Evolutionary conservation across 768 basidiomycete species (phyloP).

Genomic region (Macrolepiota dolichaula): DNA sequence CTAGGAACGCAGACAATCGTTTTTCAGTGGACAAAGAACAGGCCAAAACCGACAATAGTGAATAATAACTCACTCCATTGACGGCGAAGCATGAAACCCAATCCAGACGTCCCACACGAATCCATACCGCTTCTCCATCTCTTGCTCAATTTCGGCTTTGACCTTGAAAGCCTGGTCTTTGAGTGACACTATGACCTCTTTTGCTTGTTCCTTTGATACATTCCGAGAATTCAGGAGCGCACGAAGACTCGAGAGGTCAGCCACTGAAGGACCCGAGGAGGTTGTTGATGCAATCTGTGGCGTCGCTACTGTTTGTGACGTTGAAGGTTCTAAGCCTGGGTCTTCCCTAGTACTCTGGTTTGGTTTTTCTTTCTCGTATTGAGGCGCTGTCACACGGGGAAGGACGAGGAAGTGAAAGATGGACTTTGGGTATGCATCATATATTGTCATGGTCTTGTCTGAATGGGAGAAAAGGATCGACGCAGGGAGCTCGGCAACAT

Average conservation of each 20-base stretch:
- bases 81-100: conserved; percentile 85
- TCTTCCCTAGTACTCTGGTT: background rate
- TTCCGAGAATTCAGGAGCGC: conserved; percentile 42
- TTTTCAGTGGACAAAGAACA: background rate
- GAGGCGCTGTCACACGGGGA: conserved; percentile 45
- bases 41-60: background rate
- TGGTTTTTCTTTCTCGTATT: background rate
- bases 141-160: conserved; percentile 63
- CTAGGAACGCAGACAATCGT: conserved; percentile 29
- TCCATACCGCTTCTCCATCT: conserved; percentile 75
- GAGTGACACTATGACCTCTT: conserved; percentile 49
- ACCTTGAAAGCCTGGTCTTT: conserved; percentile 53
- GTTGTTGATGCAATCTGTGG: conserved; percentile 2
- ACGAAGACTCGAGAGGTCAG: conserved; percentile 50
- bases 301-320: conserved; percentile 17
- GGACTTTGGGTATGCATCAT: conserved; percentile 78
- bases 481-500: conserved; percentile 51
- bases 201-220: conserved; percentile 47
- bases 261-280: conserved; percentile 20
- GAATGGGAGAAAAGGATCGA: conserved; percentile 60
- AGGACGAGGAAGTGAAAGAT: conserved; percentile 87
- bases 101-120: conserved; percentile 76
- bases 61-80: conserved; percentile 67
- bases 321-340: too few relatives aligned
- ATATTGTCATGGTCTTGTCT: conserved; percentile 56